A percentile compares a stretch with the other conserved stretches of the same genome.
Conservation (phyloP, 2,329 filamentous ascomycete species). For the Aspergillus caelatus region DNA sequence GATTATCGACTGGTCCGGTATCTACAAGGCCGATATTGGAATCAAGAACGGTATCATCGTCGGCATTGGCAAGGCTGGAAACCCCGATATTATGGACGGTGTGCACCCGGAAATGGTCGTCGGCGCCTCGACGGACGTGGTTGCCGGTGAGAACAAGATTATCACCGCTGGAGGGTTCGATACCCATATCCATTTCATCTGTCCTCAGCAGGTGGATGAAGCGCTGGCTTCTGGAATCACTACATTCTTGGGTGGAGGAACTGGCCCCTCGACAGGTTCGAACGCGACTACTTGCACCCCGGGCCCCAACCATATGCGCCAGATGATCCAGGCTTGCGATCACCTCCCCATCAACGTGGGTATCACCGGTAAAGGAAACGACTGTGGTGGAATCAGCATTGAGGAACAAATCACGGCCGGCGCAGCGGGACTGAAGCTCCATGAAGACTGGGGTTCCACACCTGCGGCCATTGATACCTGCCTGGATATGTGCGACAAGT, state of each 20-base stretch:
- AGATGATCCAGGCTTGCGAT: slow-evolving; percentile 90
- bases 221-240: slow-evolving; percentile 84
- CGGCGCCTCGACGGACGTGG: slow-evolving; percentile 86
- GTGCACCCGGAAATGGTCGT: slow-evolving; percentile 78
- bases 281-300: slow-evolving; percentile 94
- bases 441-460: slow-evolving; percentile 95
- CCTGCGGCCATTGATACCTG: slow-evolving; percentile 90
- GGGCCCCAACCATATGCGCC: slow-evolving; percentile 75
- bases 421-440: slow-evolving; percentile 86
- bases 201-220: slow-evolving; percentile 86
- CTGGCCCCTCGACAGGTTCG: slow-evolving; percentile 87
- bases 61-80: slow-evolving; percentile 91
- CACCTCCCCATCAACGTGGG: slow-evolving; percentile 81
- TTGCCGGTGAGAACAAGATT: slow-evolving; percentile 88
- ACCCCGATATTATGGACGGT: slow-evolving; percentile 95
- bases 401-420: slow-evolving; percentile 81
- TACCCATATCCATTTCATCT: slow-evolving; percentile 91
- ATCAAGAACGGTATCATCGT: slow-evolving; percentile 85
- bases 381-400: slow-evolving; percentile 70
- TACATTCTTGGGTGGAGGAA: slow-evolving; percentile 87
- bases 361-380: slow-evolving; percentile 93
- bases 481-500: slow-evolving; percentile 81
- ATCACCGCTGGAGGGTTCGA: slow-evolving; percentile 89
- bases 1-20: slow-evolving; percentile 87
- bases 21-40: slow-evolving; percentile 96